Percentiles rank a stretch among this genome's conserved stretches.
Conservation (phyloP, 2,329 filamentous ascomycete genomes). For the Rhinocladiella similis region DNA sequence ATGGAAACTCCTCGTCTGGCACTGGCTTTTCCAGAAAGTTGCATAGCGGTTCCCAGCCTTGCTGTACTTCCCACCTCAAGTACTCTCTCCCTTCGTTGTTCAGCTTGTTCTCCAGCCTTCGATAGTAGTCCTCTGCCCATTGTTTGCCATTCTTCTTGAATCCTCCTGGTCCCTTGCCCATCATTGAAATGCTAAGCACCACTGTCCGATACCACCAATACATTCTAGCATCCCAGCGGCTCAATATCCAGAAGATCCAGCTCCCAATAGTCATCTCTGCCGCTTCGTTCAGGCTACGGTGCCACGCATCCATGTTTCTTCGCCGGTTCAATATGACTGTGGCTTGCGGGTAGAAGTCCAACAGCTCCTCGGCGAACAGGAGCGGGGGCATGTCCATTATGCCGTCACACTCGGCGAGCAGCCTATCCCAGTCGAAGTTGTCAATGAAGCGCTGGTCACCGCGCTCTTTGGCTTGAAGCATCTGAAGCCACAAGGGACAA, state of each 20-base stretch:
- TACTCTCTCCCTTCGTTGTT: slow-evolving; percentile 25
- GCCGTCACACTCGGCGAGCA: slow-evolving; percentile 7
- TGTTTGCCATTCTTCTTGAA: slow-evolving; percentile 10
- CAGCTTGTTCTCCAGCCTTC: not conserved
- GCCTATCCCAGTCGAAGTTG: slow-evolving; percentile 1
- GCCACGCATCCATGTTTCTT: not conserved
- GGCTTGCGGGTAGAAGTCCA: slow-evolving; percentile 14
- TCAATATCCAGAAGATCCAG: not conserved
- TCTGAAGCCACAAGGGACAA: not conserved
- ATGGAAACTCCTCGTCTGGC: slow-evolving; percentile 41
- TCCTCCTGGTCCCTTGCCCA: not conserved
- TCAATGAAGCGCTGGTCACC: not conserved
- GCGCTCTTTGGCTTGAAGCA: not conserved
- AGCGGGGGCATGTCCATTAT: slow-evolving; percentile 4
- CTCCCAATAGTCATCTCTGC: not conserved
- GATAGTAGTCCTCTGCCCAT: slow-evolving; percentile 1
- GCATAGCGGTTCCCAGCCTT: slow-evolving; percentile 51
- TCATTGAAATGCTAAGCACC: not conserved
- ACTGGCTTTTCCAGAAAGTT: slow-evolving; percentile 42
- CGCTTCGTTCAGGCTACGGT: not conserved
- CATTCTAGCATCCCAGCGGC: not conserved
- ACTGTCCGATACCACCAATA: not conserved
- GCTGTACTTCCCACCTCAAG: slow-evolving; percentile 37
- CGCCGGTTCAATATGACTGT: slow-evolving; percentile 8
- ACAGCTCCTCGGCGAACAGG: slow-evolving; percentile 6